Evolutionary conservation across 2,329 filamentous ascomycete genomes (phyloP).

Genomic region (Neoscytalidium dimidiatum): DNA sequence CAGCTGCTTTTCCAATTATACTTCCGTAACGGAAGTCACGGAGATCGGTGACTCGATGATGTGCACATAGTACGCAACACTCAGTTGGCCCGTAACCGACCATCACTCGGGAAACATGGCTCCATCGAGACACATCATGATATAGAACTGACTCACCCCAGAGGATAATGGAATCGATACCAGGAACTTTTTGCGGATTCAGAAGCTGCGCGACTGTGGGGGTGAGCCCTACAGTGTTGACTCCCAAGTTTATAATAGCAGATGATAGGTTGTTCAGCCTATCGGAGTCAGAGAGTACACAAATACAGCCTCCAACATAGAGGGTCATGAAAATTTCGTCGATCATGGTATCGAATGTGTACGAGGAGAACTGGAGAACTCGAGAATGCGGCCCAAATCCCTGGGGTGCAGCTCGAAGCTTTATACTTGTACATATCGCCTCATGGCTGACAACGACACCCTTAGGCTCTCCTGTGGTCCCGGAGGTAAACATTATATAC

Average conservation of each 20-base stretch:
- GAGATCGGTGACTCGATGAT: constrained; percentile 19
- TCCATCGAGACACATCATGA: constrained; percentile 42
- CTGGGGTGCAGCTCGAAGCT: no score
- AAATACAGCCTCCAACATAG: no score
- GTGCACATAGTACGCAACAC: constrained; percentile 26
- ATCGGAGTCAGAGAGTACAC: no score
- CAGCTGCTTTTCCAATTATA: constrained; percentile 19
- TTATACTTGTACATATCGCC: no score
- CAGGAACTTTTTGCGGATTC: constrained; percentile 41
- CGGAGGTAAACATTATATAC: no score
- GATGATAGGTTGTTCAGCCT: no score
- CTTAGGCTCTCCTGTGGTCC: no score
- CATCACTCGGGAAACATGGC: constrained; percentile 30
- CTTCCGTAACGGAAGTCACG: neutral
- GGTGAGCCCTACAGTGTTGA: constrained; percentile 59
- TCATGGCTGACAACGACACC: no score
- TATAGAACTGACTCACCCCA: constrained; percentile 45
- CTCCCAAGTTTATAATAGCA: constrained; percentile 55
- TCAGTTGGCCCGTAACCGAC: constrained; percentile 34
- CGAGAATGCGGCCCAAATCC: no score
- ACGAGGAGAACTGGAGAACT: no score
- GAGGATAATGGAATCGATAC: constrained; percentile 40
- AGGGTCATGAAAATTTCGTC: no score
- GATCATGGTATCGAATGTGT: no score
- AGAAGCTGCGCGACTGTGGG: constrained; percentile 56